Base-by-base conservation (phyloP, 345 rosid genomes). In the Cardiospermum halicacabum region DNA sequence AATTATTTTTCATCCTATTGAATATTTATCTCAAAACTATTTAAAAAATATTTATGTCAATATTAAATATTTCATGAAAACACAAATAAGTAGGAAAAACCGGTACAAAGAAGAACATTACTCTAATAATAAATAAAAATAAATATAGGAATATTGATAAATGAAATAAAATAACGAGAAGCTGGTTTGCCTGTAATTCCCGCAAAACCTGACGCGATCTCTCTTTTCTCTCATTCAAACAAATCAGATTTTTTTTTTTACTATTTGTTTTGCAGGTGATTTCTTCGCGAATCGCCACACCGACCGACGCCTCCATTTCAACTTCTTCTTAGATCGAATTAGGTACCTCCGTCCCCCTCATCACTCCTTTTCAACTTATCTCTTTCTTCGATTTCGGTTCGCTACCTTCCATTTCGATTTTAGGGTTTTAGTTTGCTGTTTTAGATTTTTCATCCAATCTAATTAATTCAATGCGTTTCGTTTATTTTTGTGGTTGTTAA, bases 161-260 rank as follows among this genome's bases (percentile, higher is more conserved):
- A n/a, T n/a, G n/a, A n/a, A n/a, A 58, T 25, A n/a, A 53, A 34
- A 40, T 16, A 7, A 31, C 5, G 25, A 21, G 49, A 11, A 0
- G 12, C 26, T 0, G 31, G 47, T 53, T 45, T 67, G 47, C 50
- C 76, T 69, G 68, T 36, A 48, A 16, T 64, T 71, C 79, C 84
- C 73, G 79, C 79, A 80, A 66, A 80, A 77, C 49, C 67, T 61
- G 72, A 71, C 53, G 48, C 21, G 19, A 19, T 8, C 48, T 31
- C 43, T 60, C 58, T 5, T n/a, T n/a, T n/a, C n/a, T n/a, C n/a
- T 32, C 59, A 9, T 5, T 48, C 45, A 7, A 8, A 62, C 22
- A 22, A 62, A 34, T 8, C 37, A n/a, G 37, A 7, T 63, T 7
- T 12, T 13, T 22, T 8, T 30, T 1, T 60, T 48, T 5, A 10